Evolutionary conservation across 192 early-diverging fungal species (phyloP).

Genomic region (Dispira parvispora): DNA sequence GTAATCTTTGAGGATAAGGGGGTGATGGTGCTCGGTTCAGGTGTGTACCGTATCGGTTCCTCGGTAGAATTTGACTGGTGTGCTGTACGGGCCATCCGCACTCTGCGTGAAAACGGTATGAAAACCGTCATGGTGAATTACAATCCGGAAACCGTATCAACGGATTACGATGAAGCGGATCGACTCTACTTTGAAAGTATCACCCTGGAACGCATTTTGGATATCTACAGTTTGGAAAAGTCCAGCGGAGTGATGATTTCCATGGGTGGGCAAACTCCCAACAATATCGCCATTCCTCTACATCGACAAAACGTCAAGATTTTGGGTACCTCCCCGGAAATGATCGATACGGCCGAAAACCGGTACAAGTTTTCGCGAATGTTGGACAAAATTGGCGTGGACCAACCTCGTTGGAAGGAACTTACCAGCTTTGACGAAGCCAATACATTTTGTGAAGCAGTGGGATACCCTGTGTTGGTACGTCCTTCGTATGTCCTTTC

Average conservation of each 20-base stretch:
- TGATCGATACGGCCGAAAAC: slow-evolving; percentile 95
- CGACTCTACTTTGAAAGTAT: slow-evolving; percentile 98
- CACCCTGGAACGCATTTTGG: slow-evolving; percentile 82
- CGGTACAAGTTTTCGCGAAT: slow-evolving; percentile 96
- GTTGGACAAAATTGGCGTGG: slow-evolving; percentile 89
- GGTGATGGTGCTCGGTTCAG: slow-evolving; percentile 89
- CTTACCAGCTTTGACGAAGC: slow-evolving; percentile 79
- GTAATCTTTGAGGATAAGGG: slow-evolving; percentile 84
- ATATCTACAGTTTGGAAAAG: slow-evolving; percentile 84
- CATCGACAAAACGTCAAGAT: slow-evolving; percentile 84
- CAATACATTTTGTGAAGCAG: slow-evolving; percentile 64
- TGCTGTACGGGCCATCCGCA: slow-evolving; percentile 61
- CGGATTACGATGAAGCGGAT: slow-evolving; percentile 96
- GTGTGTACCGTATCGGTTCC: slow-evolving; percentile 93
- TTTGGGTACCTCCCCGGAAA: slow-evolving; percentile 89
- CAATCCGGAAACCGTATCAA: slow-evolving; percentile 97
- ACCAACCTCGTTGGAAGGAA: slow-evolving; percentile 97
- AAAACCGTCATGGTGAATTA: slow-evolving; percentile 97
- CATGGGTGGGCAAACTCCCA: slow-evolving; percentile 94
- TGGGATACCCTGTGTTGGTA: slow-evolving; percentile 91
- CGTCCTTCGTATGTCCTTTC: slow-evolving; percentile 96
- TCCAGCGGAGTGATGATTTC: slow-evolving; percentile 79
- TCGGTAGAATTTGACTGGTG: slow-evolving; percentile 98
- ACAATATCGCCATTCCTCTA: slow-evolving; percentile 91
- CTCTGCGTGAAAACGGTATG: slow-evolving; percentile 58